Conservation (phyloP, 1,284 basidiomycete genomes). For the Neolentinus lepideus region DNA sequence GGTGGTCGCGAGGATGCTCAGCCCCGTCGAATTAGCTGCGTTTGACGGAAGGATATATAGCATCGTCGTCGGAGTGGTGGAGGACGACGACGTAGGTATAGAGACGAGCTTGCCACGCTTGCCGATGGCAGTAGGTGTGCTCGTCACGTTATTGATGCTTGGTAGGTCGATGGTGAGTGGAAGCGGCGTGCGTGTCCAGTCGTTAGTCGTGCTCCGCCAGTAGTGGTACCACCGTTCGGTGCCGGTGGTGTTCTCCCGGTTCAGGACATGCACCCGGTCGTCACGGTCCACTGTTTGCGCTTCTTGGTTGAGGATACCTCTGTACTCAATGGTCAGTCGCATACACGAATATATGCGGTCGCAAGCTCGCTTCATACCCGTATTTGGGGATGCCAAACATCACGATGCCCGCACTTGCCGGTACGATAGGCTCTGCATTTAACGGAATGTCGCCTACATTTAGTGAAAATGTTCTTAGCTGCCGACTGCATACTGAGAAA, state of each 20-base stretch:
- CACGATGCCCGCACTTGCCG: slow-evolving; percentile 30
- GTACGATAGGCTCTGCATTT: slow-evolving; percentile 24
- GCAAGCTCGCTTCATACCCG: slow-evolving; percentile 18
- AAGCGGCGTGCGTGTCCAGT: slow-evolving; percentile 32
- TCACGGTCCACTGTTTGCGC: slow-evolving; percentile 29
- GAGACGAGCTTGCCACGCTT: slow-evolving; percentile 33
- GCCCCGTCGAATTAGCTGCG: slow-evolving; percentile 26
- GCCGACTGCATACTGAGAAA: not conserved
- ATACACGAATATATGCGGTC: not conserved
- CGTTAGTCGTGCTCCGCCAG: slow-evolving; percentile 27
- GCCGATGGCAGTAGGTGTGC: slow-evolving; percentile 32
- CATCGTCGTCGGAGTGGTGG: slow-evolving; percentile 11
- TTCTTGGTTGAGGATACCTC: slow-evolving; percentile 38
- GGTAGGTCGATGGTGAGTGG: slow-evolving; percentile 20
- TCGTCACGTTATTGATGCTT: slow-evolving; percentile 29
- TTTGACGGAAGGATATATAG: slow-evolving; percentile 32
- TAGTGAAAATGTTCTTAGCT: not conserved
- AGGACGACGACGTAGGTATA: slow-evolving; percentile 8
- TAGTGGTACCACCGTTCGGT: slow-evolving; percentile 34
- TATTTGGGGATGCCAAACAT: slow-evolving; percentile 35
- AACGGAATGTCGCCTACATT: not conserved
- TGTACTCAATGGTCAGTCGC: slow-evolving; percentile 6
- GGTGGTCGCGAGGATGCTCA: slow-evolving; percentile 28
- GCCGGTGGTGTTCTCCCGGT: slow-evolving; percentile 34
- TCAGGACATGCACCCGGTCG: slow-evolving; percentile 33